Evolutionary conservation across 2,329 filamentous ascomycete genomes (phyloP), one percentile per base, ranked within the genome.

Genomic region (Botrytis deweyae): DNA sequence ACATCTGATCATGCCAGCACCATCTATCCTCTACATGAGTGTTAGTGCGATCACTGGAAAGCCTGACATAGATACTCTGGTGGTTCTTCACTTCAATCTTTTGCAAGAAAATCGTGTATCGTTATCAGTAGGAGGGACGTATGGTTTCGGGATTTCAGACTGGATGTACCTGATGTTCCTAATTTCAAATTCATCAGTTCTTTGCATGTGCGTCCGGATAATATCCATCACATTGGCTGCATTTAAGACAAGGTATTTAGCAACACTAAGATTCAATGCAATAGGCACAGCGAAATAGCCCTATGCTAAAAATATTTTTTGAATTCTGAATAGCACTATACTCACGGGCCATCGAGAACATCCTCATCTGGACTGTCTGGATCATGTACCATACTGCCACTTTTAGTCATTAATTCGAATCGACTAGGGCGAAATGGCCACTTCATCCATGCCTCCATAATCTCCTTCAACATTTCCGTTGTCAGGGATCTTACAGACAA

Each of bases 371-470:
- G 16, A 8, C n/a, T 29, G 49, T 68, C 66, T 68, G 66, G 36
- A 58, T 68, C 66, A 58, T 68, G 29, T 4, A 68, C 66, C 36
- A 42, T 42, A 68, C 66, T 68, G 9, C 66, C 66, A 42, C 66
- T 52, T 38, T 38, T 75, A 16, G 42, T 65, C 67, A 78, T 70
- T 16, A 91, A 90, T 83, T 89, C 86, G 25, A 91, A 90, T 78
- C 90, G 87, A 42, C 89, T 88, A 1, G 89, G 89, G 4, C 82
- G 81, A 76, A 92, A 92, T 0, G 90, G 90, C 91, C 91, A 93
- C 69, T 86, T 83, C 81, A 88, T 84, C 85, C 89, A 93, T 0
- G 87, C 86, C 76, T 87, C 84, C 7, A 90, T 75, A 25, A 93
- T 82, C 74, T 91, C 88, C 29, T 84, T 80, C 80, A 89, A 84